Conservation (phyloP, 345 rosid genomes). For the Boechera stricta region DNA sequence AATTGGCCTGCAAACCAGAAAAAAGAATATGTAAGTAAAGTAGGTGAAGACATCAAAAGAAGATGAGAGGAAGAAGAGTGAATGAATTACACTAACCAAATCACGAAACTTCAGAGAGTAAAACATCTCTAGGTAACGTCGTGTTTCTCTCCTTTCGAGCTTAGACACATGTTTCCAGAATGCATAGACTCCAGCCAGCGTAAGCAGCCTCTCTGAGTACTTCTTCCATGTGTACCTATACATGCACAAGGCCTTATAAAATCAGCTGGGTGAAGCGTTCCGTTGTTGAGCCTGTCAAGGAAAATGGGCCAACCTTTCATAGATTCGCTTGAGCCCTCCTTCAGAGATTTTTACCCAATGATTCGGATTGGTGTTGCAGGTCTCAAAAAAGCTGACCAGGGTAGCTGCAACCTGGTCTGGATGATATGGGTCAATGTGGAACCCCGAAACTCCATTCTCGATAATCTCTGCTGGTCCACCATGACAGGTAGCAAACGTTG, state of each 20-base stretch:
- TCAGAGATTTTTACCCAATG: conserved; percentile 55
- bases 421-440: conserved; percentile 62
- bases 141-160: conserved; percentile 60
- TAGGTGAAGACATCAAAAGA: neutral
- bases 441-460: conserved; percentile 58
- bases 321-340: conserved; percentile 55
- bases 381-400: conserved; percentile 52
- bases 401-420: conserved; percentile 51
- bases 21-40: conserved; percentile 3
- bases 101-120: conserved; percentile 60
- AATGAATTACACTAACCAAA: conserved; percentile 50
- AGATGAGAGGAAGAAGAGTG: neutral
- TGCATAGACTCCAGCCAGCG: conserved; percentile 60
- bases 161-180: conserved; percentile 71
- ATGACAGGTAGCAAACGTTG: conserved; percentile 66
- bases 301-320: conserved; percentile 51
- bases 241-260: conserved; percentile 15
- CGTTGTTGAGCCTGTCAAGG: neutral
- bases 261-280: conserved; percentile 1
- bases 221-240: conserved; percentile 66
- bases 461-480: conserved; percentile 67
- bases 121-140: conserved; percentile 66
- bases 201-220: conserved; percentile 62
- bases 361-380: conserved; percentile 48
- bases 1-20: conserved; percentile 47